Evolutionary conservation across 176 grass and related monocot species (phyloP).

Genomic region (Saccharum spontaneum): DNA sequence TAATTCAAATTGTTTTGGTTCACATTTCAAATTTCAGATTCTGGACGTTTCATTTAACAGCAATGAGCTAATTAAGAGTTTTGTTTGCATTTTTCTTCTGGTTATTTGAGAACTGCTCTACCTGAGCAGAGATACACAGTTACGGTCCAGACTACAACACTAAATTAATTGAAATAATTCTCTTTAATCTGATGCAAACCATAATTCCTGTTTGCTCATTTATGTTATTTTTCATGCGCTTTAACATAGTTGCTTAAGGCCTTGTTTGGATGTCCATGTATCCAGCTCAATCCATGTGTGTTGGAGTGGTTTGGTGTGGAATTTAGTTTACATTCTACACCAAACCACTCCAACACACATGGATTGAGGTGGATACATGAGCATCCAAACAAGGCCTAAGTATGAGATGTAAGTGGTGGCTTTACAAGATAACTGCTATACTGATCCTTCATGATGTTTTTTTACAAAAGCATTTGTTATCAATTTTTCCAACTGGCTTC

Average conservation of each 20-base stretch:
- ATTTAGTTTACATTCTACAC: no score
- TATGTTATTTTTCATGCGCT: neutral
- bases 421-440: neutral
- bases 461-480: neutral
- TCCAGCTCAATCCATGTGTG: no score
- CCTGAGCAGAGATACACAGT: neutral
- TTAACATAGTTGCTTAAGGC: neutral
- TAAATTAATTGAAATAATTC: slow-evolving; percentile 4
- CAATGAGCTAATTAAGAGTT: neutral
- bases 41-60: neutral
- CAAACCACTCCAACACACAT: no score
- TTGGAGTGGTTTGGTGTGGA: no score
- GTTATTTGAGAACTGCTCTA: neutral
- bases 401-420: neutral
- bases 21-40: slow-evolving; percentile 1
- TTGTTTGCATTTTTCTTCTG: neutral
- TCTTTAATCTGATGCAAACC: slow-evolving; percentile 4
- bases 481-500: neutral
- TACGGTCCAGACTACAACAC: neutral
- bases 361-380: no score
- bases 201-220: slow-evolving; percentile 13
- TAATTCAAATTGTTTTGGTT: neutral
- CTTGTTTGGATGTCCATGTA: no score
- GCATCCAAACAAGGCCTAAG: neutral
- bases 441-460: neutral